Evolutionary conservation across 768 basidiomycete species (phyloP), one percentile per base, ranked within the genome.

Genomic region (Boletus speciosus): DNA sequence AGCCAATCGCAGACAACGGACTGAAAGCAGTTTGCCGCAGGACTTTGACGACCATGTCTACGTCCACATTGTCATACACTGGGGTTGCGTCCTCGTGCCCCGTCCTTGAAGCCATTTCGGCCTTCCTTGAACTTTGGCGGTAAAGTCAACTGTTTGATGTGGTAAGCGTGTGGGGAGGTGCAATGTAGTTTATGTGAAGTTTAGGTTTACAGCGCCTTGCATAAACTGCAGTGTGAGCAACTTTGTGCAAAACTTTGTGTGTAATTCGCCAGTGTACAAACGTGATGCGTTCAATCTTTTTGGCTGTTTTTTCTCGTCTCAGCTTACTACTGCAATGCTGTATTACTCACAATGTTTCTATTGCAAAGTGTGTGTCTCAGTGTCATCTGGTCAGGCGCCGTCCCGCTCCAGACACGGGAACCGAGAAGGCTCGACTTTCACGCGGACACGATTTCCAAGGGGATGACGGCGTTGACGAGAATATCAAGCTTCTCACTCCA

Each of bases 41-140:
- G 49, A 93, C 90, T 72, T 90, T 91, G 60, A 90, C 73, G 48
- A 93, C 69, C 52, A 90, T 73, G 71, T 94, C 92, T 36, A 93
- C 54, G 72, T 93, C 86, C 54, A 93, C 71, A 54, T 72, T 74
- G 69, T 92, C 90, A 64, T 83, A 86, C 43, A 88, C 71, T 19
- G 80, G 81, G 10, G 76, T 71, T 27, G 73, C 66, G 43, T 81
- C 80, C 31, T 63, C 58, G 9, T 41, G 25, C 25, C 11, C 25
- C 12, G 25, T 51, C 47, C 59, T 51, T 27, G 59, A 46, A 42
- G 44, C 48, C 68, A 58, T 71, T 49, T 58, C 47, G 21, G 15
- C 12, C 15, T 40, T 42, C 39, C 32, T 36, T 45, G 23, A 27
- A 21, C 37, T 27, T 45, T 1, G 19, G 23, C 6, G 56, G 25